Evolutionary conservation across 768 basidiomycete genomes (phyloP).

Genomic region (Xerocomus potaroensis): DNA sequence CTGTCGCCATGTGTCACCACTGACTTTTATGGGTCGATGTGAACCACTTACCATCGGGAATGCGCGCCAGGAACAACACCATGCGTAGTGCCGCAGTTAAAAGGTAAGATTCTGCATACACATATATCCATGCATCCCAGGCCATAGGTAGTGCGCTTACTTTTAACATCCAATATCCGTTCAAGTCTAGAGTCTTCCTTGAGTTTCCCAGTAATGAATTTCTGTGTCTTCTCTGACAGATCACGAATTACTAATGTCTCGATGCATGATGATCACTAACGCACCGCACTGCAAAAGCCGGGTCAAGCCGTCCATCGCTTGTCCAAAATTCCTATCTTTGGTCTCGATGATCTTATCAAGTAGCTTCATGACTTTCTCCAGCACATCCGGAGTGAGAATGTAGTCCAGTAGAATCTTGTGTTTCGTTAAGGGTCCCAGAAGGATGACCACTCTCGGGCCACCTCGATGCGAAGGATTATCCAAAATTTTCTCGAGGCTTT

Average conservation of each 20-base stretch:
- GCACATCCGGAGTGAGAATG: slow-evolving; percentile 13
- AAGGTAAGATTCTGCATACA: slow-evolving; percentile 3
- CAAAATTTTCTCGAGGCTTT: slow-evolving; percentile 11
- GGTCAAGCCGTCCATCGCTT: slow-evolving; percentile 21
- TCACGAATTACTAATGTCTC: background rate
- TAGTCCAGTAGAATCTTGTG: slow-evolving; percentile 10
- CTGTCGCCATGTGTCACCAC: background rate
- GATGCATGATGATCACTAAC: background rate
- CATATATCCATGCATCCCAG: background rate
- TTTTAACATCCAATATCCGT: slow-evolving; percentile 10
- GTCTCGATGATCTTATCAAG: slow-evolving; percentile 10
- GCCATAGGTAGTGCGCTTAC: slow-evolving; percentile 1
- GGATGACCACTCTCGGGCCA: slow-evolving; percentile 17
- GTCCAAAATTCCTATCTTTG: slow-evolving; percentile 8
- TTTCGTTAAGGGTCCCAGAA: slow-evolving; percentile 19
- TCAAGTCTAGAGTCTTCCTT: slow-evolving; percentile 7
- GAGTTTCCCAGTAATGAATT: slow-evolving; percentile 7
- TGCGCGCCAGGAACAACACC: slow-evolving; percentile 14
- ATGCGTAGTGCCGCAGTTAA: slow-evolving; percentile 18
- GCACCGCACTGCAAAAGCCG: slow-evolving; percentile 16
- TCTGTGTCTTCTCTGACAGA: slow-evolving; percentile 10
- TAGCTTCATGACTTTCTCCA: slow-evolving; percentile 10
- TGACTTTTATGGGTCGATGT: background rate
- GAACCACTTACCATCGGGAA: slow-evolving; percentile 14
- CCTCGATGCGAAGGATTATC: slow-evolving; percentile 14